phyloP scores from a whole-genome alignment of 345 rosid species.

The Noccaea bulbosa region DNA sequence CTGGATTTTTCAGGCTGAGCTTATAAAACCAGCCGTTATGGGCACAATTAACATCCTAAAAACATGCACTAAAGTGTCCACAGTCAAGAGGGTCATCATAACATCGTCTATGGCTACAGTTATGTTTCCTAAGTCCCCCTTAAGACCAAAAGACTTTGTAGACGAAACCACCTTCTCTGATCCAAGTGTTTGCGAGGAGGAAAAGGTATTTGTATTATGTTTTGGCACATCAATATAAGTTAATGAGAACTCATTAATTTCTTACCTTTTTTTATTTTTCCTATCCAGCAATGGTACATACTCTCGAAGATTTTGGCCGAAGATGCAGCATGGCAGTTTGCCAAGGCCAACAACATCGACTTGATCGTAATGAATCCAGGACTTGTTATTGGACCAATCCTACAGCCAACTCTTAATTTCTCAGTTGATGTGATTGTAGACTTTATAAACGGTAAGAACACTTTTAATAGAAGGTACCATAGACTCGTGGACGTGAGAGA shows the following conservation, averaged over 20 bases:
- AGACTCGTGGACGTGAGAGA: neutral
- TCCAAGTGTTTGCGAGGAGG: conserved; percentile 32
- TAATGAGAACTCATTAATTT: neutral
- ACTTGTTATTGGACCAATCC: conserved; percentile 43
- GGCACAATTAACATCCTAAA: conserved; percentile 51
- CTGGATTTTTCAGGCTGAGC: conserved; percentile 20
- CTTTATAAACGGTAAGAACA: conserved; percentile 39
- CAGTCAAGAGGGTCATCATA: conserved; percentile 49
- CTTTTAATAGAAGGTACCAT: neutral
- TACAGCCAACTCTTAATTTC: conserved; percentile 45
- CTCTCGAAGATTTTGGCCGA: neutral
- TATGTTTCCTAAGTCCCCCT: conserved; percentile 31
- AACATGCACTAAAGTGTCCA: conserved; percentile 48
- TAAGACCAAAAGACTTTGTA: conserved; percentile 33
- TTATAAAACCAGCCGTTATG: conserved; percentile 50
- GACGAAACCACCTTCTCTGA: conserved; percentile 53
- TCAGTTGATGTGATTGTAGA: conserved; percentile 26
- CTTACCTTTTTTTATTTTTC: neutral
- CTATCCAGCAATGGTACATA: neutral
- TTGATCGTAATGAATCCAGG: neutral
- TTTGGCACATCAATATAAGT: neutral
- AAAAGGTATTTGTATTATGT: conserved; percentile 20
- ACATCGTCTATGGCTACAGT: conserved; percentile 50
- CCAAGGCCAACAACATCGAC: neutral
- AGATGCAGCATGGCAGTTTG: neutral